Base-by-base conservation (phyloP, 2,329 filamentous ascomycete genomes). In the Keithomyces neogunnii region DNA sequence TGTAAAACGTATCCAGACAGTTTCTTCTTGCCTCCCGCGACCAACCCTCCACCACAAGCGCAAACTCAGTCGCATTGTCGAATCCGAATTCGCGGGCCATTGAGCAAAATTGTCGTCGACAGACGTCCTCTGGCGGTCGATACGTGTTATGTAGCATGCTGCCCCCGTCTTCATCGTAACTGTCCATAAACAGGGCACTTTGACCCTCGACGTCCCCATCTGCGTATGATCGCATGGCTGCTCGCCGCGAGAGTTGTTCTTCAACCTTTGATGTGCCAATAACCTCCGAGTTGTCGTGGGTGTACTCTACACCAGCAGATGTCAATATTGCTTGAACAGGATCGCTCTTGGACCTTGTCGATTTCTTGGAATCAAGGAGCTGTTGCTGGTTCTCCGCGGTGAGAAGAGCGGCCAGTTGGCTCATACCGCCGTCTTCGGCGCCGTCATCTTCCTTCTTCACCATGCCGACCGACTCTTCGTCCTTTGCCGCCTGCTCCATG, bases 251-350 rank as follows among this genome's bases (percentile, higher is more conserved):
- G 4, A 99, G 79, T 52, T 85, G 81, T 56, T 88, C 86, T 69
- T 99, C 93, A n/a, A 96, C 80, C 59, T 86, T 89, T n/a, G 87
- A 93, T 1, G 89, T 86, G 9, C 93, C 93, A 51, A 99, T 82
- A 11, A 99, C 91, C 68, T 99, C 91, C 1, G 88, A 89, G 64
- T 99, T 99, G 60, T 97, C 88, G 63, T 99, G 93, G 0, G 90
- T 95, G 66, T 99, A 99, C 62, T 93, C 85, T 0, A 99, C 91
- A 2, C 93, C 93, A 0, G 88, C 90, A 6, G 85, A 82, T 3
- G 88, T 83, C 1, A 99, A 80, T 55, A 99, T 97, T 2, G 90
- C 93, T 59, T 92, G 86, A 33, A 97, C 79, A 0, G 89, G 85
- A 60, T 97, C 89, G 45, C 77, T 84, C 59, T 75, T 76, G 3